These are phyloP conservation scores for Schoenoplectus tabernaemontani DNA, from an alignment of 202 grass and related monocot genomes.

Conservation along the genomic window DNA sequence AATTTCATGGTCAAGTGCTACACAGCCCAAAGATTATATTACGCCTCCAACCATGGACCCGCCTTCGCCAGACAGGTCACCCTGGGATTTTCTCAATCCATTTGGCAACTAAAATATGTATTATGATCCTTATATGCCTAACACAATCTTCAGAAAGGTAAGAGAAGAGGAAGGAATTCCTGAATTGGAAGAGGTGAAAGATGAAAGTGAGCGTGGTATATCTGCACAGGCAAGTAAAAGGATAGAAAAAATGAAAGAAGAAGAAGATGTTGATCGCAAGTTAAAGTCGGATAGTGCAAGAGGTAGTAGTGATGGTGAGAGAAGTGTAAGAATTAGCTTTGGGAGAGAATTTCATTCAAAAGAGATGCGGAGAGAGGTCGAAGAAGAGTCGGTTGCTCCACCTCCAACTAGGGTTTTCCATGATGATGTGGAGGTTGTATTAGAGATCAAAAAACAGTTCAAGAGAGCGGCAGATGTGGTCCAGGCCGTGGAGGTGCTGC, in stretches of 20 bases:
- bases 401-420: constrained; percentile 17
- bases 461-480: constrained; percentile 27
- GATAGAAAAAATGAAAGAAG: neutral
- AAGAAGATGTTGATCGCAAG: neutral
- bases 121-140: constrained; percentile 14
- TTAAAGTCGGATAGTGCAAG: constrained; percentile 10
- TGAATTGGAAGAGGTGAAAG: constrained; percentile 18
- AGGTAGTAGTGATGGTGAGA: neutral
- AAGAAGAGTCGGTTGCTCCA: neutral
- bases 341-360: neutral
- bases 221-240: constrained; percentile 9
- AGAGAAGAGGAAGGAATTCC: constrained; percentile 26
- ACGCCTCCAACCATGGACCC: neutral
- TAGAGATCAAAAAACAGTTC: constrained; percentile 51
- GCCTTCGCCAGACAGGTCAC: neutral
- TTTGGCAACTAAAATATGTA: constrained; percentile 19
- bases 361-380: neutral
- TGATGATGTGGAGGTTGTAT: constrained; percentile 26
- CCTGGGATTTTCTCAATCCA: constrained; percentile 25
- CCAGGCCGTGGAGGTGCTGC: constrained; percentile 28
- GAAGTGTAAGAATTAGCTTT: constrained; percentile 11
- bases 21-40: neutral
- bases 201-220: neutral
- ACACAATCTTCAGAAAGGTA: constrained; percentile 20
- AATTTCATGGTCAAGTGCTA: neutral